Evolutionary conservation across 2,329 filamentous ascomycete species (phyloP).

Genomic region (Polytolypa hystricis): DNA sequence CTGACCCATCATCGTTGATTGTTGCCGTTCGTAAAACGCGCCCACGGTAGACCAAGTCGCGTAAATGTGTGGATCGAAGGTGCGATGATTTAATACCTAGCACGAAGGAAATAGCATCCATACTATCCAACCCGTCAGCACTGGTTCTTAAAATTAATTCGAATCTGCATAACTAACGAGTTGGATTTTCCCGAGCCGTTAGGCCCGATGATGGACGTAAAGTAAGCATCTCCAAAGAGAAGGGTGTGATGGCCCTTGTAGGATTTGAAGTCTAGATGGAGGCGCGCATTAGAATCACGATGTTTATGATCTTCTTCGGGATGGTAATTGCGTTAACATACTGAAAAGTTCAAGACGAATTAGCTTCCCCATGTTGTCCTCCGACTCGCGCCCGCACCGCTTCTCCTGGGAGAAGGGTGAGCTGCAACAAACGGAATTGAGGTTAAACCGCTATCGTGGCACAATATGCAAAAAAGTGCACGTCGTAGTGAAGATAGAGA

Average conservation of each 20-base stretch:
- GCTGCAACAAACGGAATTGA: not conserved
- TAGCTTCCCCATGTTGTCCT: constrained; percentile 85
- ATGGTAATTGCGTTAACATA: constrained; percentile 37
- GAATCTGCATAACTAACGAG: constrained; percentile 50
- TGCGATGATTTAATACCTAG: constrained; percentile 98
- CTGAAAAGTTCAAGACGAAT: constrained; percentile 90
- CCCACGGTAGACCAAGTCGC: constrained; percentile 91
- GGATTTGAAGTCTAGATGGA: constrained; percentile 82
- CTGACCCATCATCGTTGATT: constrained; percentile 84
- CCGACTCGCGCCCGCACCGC: too few relatives aligned
- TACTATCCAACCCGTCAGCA: constrained; percentile 42
- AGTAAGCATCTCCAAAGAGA: constrained; percentile 94
- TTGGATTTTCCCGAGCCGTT: constrained; percentile 99
- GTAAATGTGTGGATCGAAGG: constrained; percentile 82
- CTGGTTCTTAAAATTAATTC: too few relatives aligned
- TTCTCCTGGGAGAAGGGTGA: too few relatives aligned
- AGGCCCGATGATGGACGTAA: constrained; percentile 97
- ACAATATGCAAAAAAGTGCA: too few relatives aligned
- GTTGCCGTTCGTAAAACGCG: constrained; percentile 85
- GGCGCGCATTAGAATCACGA: constrained; percentile 4
- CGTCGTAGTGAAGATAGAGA: too few relatives aligned
- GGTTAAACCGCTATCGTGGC: not conserved
- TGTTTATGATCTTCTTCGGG: constrained; percentile 9
- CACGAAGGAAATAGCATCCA: constrained; percentile 99
- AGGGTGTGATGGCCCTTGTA: constrained; percentile 95